Evolutionary conservation across 2,329 filamentous ascomycete species (phyloP).

Genomic region (Septoria petroselini): DNA sequence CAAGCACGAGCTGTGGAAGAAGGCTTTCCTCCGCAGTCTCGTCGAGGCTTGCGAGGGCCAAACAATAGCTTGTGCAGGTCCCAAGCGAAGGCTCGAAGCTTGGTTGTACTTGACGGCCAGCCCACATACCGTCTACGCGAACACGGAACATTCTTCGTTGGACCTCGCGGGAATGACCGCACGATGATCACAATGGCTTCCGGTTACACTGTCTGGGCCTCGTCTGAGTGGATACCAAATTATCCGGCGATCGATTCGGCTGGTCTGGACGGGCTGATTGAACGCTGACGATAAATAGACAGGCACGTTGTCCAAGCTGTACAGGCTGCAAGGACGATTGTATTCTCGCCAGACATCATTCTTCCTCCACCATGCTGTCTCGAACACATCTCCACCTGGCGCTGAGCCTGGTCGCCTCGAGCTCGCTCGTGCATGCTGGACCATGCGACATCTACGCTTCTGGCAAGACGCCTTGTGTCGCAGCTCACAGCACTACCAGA

Average conservation of each 20-base stretch:
- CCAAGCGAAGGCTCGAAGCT: not conserved
- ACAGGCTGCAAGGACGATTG: not conserved
- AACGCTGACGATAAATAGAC: not conserved
- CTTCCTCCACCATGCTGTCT: conserved; percentile 12
- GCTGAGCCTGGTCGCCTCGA: conserved; percentile 17
- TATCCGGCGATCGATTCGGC: not conserved
- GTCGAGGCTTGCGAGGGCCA: conserved; percentile 1
- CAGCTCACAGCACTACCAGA: conserved; percentile 64
- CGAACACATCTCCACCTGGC: conserved; percentile 16
- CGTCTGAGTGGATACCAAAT: no score
- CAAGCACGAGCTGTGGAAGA: not conserved
- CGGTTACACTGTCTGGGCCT: no score
- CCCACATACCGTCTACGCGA: not conserved
- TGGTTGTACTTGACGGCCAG: not conserved
- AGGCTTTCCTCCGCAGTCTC: not conserved
- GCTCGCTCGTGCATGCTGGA: conserved; percentile 42
- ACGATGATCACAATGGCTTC: no score
- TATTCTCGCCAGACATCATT: not conserved
- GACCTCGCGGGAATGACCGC: not conserved
- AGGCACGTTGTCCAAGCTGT: not conserved
- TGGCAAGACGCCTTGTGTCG: conserved; percentile 60
- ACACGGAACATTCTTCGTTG: not conserved
- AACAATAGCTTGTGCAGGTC: conserved; percentile 9
- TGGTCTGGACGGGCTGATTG: not conserved
- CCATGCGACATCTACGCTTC: conserved; percentile 62